Percentiles rank a stretch among this genome's conserved stretches.
Evolutionary conservation across 345 rosid genomes (phyloP).

Genomic region (Corchorus olitorius): DNA sequence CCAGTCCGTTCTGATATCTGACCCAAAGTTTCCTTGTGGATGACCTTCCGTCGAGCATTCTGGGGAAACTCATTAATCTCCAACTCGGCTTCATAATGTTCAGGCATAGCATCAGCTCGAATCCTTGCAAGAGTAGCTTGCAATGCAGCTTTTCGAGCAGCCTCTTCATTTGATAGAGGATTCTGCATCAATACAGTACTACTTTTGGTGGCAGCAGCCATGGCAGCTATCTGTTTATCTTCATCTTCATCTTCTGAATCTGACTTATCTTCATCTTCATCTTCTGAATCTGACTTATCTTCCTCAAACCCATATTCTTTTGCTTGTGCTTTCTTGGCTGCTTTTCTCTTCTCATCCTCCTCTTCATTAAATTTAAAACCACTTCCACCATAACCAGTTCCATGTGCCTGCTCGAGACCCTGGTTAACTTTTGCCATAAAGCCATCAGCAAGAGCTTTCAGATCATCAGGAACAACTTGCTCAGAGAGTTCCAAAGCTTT

Average conservation of each 20-base stretch:
- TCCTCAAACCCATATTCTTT: constrained; percentile 97
- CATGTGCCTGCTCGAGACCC: constrained; percentile 95
- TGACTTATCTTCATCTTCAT: constrained; percentile 92
- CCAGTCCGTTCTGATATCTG: constrained; percentile 97
- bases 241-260: constrained; percentile 96
- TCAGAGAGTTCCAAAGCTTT: constrained; percentile 96
- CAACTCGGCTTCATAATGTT: constrained; percentile 95
- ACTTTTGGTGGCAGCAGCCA: constrained; percentile 53
- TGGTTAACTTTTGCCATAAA: constrained; percentile 93
- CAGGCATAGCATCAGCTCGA: constrained; percentile 96
- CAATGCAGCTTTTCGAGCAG: constrained; percentile 86
- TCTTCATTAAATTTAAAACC: constrained; percentile 98
- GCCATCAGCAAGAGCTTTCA: constrained; percentile 83
- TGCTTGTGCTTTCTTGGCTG: constrained; percentile 97
- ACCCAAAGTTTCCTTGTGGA: constrained; percentile 96
- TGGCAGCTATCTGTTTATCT: constrained; percentile 80
- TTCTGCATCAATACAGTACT: constrained; percentile 30
- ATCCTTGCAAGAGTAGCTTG: constrained; percentile 94
- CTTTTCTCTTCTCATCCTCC: constrained; percentile 92
- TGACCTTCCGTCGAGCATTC: constrained; percentile 98
- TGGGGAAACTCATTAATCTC: constrained; percentile 97
- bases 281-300: constrained; percentile 94
- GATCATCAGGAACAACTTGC: constrained; percentile 90
- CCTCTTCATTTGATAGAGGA: constrained; percentile 54
- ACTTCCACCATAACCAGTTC: constrained; percentile 98